These are phyloP conservation scores for Conticribra guillardii DNA, from an alignment of 108 stramenopile genomes.

Conservation along the genomic window DNA sequence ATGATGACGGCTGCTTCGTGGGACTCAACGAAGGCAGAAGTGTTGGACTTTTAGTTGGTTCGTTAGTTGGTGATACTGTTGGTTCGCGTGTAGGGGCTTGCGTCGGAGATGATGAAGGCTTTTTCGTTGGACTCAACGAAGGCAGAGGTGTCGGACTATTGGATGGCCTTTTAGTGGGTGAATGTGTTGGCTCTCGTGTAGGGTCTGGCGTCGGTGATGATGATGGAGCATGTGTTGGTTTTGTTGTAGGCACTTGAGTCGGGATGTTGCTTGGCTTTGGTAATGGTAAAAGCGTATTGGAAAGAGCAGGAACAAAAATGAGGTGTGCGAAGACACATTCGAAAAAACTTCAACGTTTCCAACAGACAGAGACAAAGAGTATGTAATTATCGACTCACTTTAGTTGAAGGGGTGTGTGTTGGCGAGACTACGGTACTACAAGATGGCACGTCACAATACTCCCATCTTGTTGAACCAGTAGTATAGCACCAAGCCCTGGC, in stretches of 20 bases:
- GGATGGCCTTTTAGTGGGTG: background rate
- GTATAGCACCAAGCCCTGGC: slow-evolving; percentile 1
- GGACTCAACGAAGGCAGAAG: no score
- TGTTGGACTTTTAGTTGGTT: no score
- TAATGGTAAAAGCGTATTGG: background rate
- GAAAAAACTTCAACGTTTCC: no score
- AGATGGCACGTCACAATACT: background rate
- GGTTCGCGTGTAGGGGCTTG: background rate
- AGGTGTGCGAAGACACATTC: no score
- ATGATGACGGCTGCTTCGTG: no score
- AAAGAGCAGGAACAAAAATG: background rate
- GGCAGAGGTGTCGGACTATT: background rate
- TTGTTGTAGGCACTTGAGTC: background rate
- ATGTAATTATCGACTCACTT: no score
- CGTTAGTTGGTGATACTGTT: background rate
- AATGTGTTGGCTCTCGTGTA: background rate
- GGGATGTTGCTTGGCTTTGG: background rate
- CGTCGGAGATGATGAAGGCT: background rate
- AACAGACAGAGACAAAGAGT: no score
- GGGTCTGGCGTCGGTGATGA: background rate
- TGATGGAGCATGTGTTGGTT: background rate
- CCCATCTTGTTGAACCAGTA: background rate
- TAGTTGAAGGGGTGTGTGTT: background rate
- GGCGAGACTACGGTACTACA: no score
- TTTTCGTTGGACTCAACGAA: background rate